Evolutionary conservation across 2,329 filamentous ascomycete genomes (phyloP).

Genomic region (Chaetomiaceae sp.): DNA sequence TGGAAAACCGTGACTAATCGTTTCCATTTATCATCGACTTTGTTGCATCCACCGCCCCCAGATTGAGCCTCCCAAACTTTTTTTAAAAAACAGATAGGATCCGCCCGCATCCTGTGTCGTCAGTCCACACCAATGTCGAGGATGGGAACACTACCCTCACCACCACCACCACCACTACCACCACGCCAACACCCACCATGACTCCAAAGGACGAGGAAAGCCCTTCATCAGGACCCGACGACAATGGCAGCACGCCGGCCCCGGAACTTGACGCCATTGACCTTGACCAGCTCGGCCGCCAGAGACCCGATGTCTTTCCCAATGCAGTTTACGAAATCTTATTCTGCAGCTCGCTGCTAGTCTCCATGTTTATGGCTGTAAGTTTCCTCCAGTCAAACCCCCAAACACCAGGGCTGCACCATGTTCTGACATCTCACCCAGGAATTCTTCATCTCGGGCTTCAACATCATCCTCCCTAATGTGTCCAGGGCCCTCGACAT

Average conservation of each 20-base stretch:
- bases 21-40: not conserved
- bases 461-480: slow-evolving; percentile 66
- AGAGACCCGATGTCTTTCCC: slow-evolving; percentile 54
- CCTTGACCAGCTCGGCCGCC: slow-evolving; percentile 58
- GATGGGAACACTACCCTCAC: not conserved
- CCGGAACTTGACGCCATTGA: slow-evolving; percentile 25
- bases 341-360: slow-evolving; percentile 59
- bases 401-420: no score
- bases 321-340: slow-evolving; percentile 52
- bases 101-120: no score
- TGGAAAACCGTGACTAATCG: slow-evolving; percentile 8
- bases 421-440: slow-evolving; percentile 31
- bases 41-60: not conserved
- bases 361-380: slow-evolving; percentile 59
- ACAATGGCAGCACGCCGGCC: not conserved
- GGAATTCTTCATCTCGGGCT: slow-evolving; percentile 76
- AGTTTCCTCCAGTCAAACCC: slow-evolving; percentile 23
- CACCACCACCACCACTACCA: not conserved
- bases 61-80: no score
- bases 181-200: not conserved
- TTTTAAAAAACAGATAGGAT: no score
- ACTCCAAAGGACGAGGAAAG: not conserved
- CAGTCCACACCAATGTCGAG: no score
- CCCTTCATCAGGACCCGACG: slow-evolving; percentile 1
- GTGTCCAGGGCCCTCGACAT: slow-evolving; percentile 60